Evolutionary conservation across 2,329 filamentous ascomycete genomes (phyloP).

Genomic region (Pseudofabraea citricarpa): DNA sequence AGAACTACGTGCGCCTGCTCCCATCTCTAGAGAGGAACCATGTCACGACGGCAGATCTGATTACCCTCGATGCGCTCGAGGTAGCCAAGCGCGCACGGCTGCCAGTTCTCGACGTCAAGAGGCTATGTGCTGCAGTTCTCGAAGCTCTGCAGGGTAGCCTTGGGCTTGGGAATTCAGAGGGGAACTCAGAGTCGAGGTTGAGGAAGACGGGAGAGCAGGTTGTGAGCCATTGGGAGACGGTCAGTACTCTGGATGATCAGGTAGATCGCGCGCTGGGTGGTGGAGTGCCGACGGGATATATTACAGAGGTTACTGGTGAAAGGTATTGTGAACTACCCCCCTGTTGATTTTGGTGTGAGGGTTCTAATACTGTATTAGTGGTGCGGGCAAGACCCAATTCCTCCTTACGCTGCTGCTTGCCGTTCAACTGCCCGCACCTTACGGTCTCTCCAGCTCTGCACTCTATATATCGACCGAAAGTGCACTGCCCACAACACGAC

Average conservation of each 20-base stretch:
- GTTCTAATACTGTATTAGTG: no score
- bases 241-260: slow-evolving; percentile 74
- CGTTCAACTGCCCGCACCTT: slow-evolving; percentile 72
- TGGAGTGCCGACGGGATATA: slow-evolving; percentile 73
- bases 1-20: slow-evolving; percentile 68
- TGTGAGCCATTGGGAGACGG: slow-evolving; percentile 44
- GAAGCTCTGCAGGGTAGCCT: slow-evolving; percentile 59
- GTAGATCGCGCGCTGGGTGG: slow-evolving; percentile 72
- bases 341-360: no score
- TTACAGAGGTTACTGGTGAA: slow-evolving; percentile 90
- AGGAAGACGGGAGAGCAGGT: slow-evolving; percentile 32
- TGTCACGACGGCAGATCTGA: slow-evolving; percentile 76
- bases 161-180: slow-evolving; percentile 5
- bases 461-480: slow-evolving; percentile 95
- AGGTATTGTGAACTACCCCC: slow-evolving; percentile 49
- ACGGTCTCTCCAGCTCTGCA: slow-evolving; percentile 66
- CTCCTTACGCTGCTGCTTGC: slow-evolving; percentile 80
- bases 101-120: slow-evolving; percentile 74
- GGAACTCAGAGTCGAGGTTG: no score
- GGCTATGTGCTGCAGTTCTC: slow-evolving; percentile 64
- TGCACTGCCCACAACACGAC: slow-evolving; percentile 72
- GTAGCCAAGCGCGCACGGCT: slow-evolving; percentile 82
- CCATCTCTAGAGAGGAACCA: slow-evolving; percentile 73
- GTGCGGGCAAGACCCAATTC: slow-evolving; percentile 92
- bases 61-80: slow-evolving; percentile 77